phyloP scores from a whole-genome alignment of 768 basidiomycete genomes.

The Boletus pseudopeckii region DNA sequence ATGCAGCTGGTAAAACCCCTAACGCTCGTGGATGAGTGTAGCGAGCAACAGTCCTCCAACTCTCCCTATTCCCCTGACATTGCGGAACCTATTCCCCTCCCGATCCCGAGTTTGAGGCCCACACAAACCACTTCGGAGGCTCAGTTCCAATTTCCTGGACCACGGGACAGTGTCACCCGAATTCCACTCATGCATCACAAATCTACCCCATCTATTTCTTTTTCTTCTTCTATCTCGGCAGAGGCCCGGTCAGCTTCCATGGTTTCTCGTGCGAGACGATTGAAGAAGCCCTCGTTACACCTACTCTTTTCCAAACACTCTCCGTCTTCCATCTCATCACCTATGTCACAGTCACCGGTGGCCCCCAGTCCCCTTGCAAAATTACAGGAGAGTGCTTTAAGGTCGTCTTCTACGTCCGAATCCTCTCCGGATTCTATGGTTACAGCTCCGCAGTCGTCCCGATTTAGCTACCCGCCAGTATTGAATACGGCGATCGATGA shows the following conservation, averaged over 20 bases:
- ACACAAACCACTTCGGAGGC: slow-evolving; percentile 12
- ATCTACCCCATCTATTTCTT: slow-evolving; percentile 34
- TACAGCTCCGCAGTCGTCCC: slow-evolving; percentile 54
- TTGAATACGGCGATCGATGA: slow-evolving; percentile 61
- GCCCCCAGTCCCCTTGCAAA: slow-evolving; percentile 6
- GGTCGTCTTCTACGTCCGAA: slow-evolving; percentile 29
- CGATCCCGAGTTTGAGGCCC: slow-evolving; percentile 22
- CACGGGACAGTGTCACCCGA: slow-evolving; percentile 29
- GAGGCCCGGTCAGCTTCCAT: slow-evolving; percentile 38
- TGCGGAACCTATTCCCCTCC: slow-evolving; percentile 28
- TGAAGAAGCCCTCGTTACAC: slow-evolving; percentile 69
- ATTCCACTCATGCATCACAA: slow-evolving; percentile 35
- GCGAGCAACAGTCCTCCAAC: slow-evolving; percentile 24
- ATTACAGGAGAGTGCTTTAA: slow-evolving; percentile 18
- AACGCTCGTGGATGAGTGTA: slow-evolving; percentile 31
- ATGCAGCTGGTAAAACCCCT: slow-evolving; percentile 36
- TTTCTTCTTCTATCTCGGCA: slow-evolving; percentile 30
- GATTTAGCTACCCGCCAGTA: slow-evolving; percentile 49
- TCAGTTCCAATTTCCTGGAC: slow-evolving; percentile 47
- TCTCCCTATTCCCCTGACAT: slow-evolving; percentile 28
- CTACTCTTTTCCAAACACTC: slow-evolving; percentile 67
- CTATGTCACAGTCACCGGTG: slow-evolving; percentile 27
- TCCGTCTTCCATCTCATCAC: slow-evolving; percentile 41
- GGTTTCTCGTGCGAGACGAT: slow-evolving; percentile 32
- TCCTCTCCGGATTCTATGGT: slow-evolving; percentile 45